Evolutionary conservation across 345 rosid genomes (phyloP).

Genomic region (Turnera subulata): DNA sequence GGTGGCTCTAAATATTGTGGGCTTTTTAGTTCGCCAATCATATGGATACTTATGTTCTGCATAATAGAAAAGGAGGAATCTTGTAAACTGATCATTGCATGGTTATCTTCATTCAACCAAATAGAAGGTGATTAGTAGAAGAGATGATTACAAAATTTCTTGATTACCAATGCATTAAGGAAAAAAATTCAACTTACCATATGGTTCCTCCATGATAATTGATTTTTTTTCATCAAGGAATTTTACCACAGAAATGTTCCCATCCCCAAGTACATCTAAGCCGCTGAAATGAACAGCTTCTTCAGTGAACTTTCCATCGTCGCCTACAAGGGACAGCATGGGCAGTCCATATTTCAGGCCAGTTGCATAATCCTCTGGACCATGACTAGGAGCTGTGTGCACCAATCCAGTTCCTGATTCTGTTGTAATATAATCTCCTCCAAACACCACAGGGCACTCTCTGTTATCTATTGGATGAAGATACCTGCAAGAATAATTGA

Average conservation of each 20-base stretch:
- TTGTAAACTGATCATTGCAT: constrained; percentile 1
- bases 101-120: neutral
- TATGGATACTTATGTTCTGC: constrained; percentile 93
- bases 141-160: neutral
- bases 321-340: constrained; percentile 76
- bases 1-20: constrained; percentile 94
- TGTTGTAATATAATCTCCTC: constrained; percentile 95
- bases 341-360: constrained; percentile 86
- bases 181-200: constrained; percentile 45
- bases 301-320: constrained; percentile 86
- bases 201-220: constrained; percentile 80
- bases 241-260: constrained; percentile 73
- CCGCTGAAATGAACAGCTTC: constrained; percentile 87
- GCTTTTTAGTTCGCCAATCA: constrained; percentile 96
- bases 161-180: neutral
- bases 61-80: constrained; percentile 14
- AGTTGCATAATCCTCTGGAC: constrained; percentile 90
- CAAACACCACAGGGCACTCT: constrained; percentile 81
- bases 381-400: constrained; percentile 99
- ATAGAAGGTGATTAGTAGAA: constrained; percentile 2
- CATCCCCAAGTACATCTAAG: constrained; percentile 91
- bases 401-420: constrained; percentile 97
- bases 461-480: constrained; percentile 64
- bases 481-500: constrained; percentile 54
- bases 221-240: constrained; percentile 69